Percentiles rank a stretch among this genome's conserved stretches.
These are phyloP conservation scores for Quercus ilex DNA, from an alignment of 306 rosid species.

Conservation along the genomic window DNA sequence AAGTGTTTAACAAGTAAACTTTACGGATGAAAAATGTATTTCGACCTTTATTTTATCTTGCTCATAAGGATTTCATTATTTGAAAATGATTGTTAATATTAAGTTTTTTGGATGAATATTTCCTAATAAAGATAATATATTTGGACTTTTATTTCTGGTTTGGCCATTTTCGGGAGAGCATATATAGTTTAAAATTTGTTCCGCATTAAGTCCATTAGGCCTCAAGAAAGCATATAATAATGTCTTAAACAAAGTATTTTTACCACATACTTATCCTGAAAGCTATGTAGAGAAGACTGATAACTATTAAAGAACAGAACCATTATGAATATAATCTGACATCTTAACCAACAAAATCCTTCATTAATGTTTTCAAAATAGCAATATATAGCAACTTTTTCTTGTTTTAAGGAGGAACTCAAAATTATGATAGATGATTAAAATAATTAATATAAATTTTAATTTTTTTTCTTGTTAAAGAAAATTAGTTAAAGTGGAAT, in stretches of 20 bases:
- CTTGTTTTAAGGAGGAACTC: constrained; percentile 7
- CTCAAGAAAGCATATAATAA: neutral
- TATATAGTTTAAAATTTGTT: neutral
- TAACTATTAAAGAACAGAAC: neutral
- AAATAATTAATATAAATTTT: too few relatives aligned
- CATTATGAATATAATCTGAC: neutral
- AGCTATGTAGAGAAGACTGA: neutral
- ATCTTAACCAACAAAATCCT: constrained; percentile 4
- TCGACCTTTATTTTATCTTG: too few relatives aligned
- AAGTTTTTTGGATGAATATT: too few relatives aligned
- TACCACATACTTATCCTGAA: neutral
- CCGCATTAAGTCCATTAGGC: neutral
- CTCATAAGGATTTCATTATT: too few relatives aligned
- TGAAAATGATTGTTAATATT: too few relatives aligned
- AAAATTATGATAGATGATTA: neutral
- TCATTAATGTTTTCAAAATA: neutral
- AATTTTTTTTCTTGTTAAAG: too few relatives aligned
- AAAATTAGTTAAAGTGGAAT: too few relatives aligned
- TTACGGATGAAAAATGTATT: too few relatives aligned
- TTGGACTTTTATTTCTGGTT: neutral
- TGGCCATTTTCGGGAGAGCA: neutral
- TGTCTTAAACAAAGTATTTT: neutral
- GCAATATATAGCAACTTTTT: constrained; percentile 6
- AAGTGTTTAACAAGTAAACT: too few relatives aligned
- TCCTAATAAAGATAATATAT: neutral